A percentile compares a stretch with the other conserved stretches of the same genome.
Evolutionary conservation across 352 stramenopile genomes (phyloP).

Genomic region (Phytophthora tubulina): DNA sequence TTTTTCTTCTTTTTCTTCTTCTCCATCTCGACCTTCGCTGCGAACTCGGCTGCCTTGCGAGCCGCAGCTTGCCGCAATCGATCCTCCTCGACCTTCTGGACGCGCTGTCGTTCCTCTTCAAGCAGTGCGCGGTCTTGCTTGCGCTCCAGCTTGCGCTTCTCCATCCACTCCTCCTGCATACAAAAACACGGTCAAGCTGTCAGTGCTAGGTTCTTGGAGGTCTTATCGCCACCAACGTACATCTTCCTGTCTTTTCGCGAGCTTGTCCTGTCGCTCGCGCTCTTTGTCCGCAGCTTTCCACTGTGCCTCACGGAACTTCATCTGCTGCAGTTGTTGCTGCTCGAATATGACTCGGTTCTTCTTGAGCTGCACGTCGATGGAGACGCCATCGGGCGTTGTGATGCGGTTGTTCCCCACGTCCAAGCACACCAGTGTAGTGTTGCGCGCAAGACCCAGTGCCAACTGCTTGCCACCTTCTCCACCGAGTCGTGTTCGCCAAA

Average conservation of each 20-base stretch:
- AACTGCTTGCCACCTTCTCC: constrained; percentile 75
- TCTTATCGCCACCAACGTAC: constrained; percentile 35
- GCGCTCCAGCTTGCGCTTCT: constrained; percentile 73
- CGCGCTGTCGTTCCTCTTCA: constrained; percentile 63
- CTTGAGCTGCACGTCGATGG: constrained; percentile 57
- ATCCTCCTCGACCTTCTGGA: constrained; percentile 71
- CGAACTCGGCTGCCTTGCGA: constrained; percentile 77
- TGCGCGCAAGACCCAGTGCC: constrained; percentile 62
- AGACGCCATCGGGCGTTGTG: constrained; percentile 53
- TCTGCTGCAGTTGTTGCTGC: constrained; percentile 49
- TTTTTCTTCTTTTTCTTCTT: constrained; percentile 90
- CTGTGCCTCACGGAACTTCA: constrained; percentile 59
- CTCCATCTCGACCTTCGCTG: constrained; percentile 76
- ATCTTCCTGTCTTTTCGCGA: constrained; percentile 64
- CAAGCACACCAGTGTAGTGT: constrained; percentile 71
- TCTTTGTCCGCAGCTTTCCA: constrained; percentile 61
- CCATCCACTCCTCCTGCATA: constrained; percentile 76
- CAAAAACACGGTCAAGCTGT: constrained; percentile 14
- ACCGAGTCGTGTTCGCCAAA: constrained; percentile 81
- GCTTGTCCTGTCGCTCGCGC: constrained; percentile 54
- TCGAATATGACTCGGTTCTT: constrained; percentile 67
- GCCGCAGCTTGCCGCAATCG: constrained; percentile 69
- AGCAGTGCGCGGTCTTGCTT: constrained; percentile 54
- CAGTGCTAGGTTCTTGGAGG: not conserved
- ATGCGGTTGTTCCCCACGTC: constrained; percentile 88